Evolutionary conservation across 176 grass and related monocot genomes (phyloP).

Genomic region (Carex myosuroides): DNA sequence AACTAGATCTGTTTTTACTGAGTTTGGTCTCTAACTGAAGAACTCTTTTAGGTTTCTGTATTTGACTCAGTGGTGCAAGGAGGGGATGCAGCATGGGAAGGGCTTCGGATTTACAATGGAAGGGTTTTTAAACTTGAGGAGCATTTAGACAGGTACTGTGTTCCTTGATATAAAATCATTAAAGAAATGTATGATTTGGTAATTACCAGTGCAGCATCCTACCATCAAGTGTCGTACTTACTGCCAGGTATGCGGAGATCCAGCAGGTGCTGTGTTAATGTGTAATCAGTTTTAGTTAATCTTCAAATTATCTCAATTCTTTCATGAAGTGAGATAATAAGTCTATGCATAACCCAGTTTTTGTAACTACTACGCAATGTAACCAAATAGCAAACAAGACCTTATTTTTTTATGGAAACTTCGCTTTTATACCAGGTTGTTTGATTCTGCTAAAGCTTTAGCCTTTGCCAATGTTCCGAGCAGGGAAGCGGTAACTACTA

Average conservation of each 20-base stretch:
- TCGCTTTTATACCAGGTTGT: conserved; percentile 43
- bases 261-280: neutral
- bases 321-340: neutral
- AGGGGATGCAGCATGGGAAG: conserved; percentile 98
- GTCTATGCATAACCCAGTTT: neutral
- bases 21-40: conserved; percentile 24
- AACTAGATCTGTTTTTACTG: neutral
- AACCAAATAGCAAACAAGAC: neutral
- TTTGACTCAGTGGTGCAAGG: conserved; percentile 99
- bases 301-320: neutral
- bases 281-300: neutral
- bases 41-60: conserved; percentile 67
- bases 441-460: conserved; percentile 95
- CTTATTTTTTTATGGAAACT: neutral
- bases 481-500: conserved; percentile 58
- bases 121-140: conserved; percentile 94
- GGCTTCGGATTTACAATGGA: conserved; percentile 80
- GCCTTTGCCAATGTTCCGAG: conserved; percentile 82
- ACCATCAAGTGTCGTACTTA: neutral
- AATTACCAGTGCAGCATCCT: neutral
- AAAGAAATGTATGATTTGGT: neutral
- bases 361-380: neutral
- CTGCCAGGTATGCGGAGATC: neutral
- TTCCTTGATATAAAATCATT: conserved; percentile 6
- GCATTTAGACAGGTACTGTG: conserved; percentile 78